Evolutionary conservation across 176 grass and related monocot genomes (phyloP), one percentile per base, ranked within the genome.

Genomic region (Phragmites australis): DNA sequence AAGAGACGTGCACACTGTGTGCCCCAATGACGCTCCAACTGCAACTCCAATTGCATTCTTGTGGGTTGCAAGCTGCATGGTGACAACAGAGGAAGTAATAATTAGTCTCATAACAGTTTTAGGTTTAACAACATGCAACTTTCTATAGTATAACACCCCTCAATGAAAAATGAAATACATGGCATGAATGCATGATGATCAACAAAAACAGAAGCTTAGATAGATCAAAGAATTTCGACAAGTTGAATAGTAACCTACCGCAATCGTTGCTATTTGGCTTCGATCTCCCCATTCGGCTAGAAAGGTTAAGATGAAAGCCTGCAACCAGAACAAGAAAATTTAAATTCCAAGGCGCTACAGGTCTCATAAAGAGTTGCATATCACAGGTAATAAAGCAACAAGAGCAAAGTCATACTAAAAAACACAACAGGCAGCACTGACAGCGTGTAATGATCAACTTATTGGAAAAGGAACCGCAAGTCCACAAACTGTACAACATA

Each of bases 261-360:
- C 93, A 15, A 97, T 97, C 31, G 93, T 97, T 83, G 90, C 93
- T 84, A 97, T 97, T 75, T 97, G 93, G 83, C 93, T 97, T 53
- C 90, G 93, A 68, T 97, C 88, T 0, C 93, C 93, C 93, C 88
- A 93, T 83, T 97, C 90, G 25, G 93, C 93, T 56, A 97, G 72
- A 62, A 97, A 97, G 39, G 93, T 97, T 85, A 97, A 87, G 69
- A 97, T 91, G 75, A 97, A 97, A 73, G 93, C 90, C 90, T 97
- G 81, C 59, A 89, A 27, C 13, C 44, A 88, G 63, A 58, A 53
- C 40, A 84, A 5, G 65, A 55, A 18, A 47, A 9, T 45, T 80
- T 60, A 47, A 1, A 84, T 50, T 87, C 42, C 39, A 83, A 72
- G 44, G 43, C 52, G 13, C 6, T 43, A 43, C 42, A 43, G 10